Evolutionary conservation across 2,329 filamentous ascomycete genomes (phyloP), one percentile per base, ranked within the genome.

Genomic region (Shiraia bambusicola): DNA sequence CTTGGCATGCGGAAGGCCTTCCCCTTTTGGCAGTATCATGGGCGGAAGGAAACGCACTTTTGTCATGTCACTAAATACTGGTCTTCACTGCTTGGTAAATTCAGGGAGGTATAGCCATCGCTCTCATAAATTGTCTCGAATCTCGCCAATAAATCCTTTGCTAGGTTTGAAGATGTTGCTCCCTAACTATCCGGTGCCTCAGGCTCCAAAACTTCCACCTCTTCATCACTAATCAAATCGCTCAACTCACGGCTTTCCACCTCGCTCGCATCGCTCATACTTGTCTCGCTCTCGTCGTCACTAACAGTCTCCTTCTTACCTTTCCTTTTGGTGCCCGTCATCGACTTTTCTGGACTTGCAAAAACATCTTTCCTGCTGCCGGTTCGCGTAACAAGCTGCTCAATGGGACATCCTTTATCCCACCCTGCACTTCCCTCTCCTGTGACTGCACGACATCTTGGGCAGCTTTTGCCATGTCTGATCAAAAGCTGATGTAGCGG

Each of bases 381-480:
- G n/a, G 72, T 76, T 37, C 80, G 69, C 40, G 68, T 77, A 4
- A 84, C 78, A 26, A 84, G 62, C 58, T 84, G 78, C 37, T 85
- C 82, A 58, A 86, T 83, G 7, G 78, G 75, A 67, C 82, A 86
- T 0, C 78, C 78, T 12, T 81, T 70, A 3, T 81, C 73, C 83
- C 86, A 88, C 0, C 77, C 78, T 17, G 76, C 75, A 35, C 78
- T 84, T 1, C 76, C 76, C 49, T 79, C 72, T 0, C 78, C 77
- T 0, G 84, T 88, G 1, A 75, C 75, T 1, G 81, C 82, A 31
- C 78, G 70, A 58, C 82, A 85, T 30, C 81, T 66, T 0, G 77
- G 76, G 66, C 82, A 85, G 8, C 65, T 71, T 59, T 82, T 84
- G 2, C 82, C 82, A 62, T 85, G 82, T 33, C 71, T 74, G 50